phyloP scores from a whole-genome alignment of 2,329 filamentous ascomycete species.

The Cladorrhinum sp. region DNA sequence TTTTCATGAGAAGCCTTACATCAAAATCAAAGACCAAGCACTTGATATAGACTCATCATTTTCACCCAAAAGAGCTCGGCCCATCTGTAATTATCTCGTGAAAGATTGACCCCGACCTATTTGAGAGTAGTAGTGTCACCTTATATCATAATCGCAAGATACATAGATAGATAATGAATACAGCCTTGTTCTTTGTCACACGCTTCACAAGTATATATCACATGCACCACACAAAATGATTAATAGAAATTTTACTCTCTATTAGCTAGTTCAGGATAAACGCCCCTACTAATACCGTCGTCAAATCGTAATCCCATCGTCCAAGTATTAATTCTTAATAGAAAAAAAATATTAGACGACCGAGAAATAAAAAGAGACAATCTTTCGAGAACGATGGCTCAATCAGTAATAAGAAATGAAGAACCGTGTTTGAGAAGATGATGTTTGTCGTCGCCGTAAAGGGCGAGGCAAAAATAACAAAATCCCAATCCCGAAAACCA shows the following conservation, averaged over 20 bases:
- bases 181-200: no score
- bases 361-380: not conserved
- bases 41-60: no score
- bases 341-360: not conserved
- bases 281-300: slow-evolving; percentile 10
- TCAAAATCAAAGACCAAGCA: no score
- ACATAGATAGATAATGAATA: no score
- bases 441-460: not conserved
- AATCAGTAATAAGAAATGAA: not conserved
- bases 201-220: no score
- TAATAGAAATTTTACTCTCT: slow-evolving; percentile 26
- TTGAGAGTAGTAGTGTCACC: no score
- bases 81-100: no score
- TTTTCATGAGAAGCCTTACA: no score
- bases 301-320: not conserved
- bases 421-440: not conserved
- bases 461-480: not conserved
- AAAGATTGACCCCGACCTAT: no score
- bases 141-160: no score
- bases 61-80: no score
- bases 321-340: not conserved
- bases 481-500: not conserved
- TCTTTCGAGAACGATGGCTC: not conserved
- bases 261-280: slow-evolving; percentile 28
- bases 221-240: not conserved